These are phyloP conservation scores for Cyclotella cryptica DNA, from an alignment of 108 stramenopile genomes.

Conservation along the genomic window DNA sequence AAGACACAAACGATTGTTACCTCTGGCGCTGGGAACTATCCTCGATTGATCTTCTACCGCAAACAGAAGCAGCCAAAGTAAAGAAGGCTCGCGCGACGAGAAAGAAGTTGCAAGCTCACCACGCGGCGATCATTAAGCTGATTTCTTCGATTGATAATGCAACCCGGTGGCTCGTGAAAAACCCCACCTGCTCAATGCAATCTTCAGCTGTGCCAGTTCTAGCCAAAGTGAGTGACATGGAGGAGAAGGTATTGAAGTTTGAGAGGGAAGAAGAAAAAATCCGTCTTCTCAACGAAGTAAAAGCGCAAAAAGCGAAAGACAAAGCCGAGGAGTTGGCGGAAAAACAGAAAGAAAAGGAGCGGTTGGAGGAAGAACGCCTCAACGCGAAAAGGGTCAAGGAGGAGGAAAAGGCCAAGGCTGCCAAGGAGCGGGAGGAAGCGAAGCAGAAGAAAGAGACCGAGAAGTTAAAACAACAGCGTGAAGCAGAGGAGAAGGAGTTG, in stretches of 20 bases:
- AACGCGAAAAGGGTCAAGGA: slow-evolving; percentile 53
- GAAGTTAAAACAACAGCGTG: slow-evolving; percentile 7
- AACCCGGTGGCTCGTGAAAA: slow-evolving; percentile 33
- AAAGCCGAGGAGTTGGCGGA: slow-evolving; percentile 51
- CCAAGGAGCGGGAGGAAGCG: slow-evolving; percentile 50
- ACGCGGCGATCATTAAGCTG: slow-evolving; percentile 60
- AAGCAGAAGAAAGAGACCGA: slow-evolving; percentile 40
- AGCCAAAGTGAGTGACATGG: slow-evolving; percentile 70
- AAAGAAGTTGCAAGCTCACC: slow-evolving; percentile 61
- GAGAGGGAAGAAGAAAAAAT: slow-evolving; percentile 80
- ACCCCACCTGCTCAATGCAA: slow-evolving; percentile 14
- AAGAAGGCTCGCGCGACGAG: slow-evolving; percentile 69
- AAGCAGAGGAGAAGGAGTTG: slow-evolving; percentile 52
- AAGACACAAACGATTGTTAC: slow-evolving; percentile 46
- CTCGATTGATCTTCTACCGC: slow-evolving; percentile 65
- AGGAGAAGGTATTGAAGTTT: slow-evolving; percentile 83
- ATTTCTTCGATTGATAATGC: slow-evolving; percentile 60
- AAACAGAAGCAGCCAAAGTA: slow-evolving; percentile 46
- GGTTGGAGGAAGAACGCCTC: slow-evolving; percentile 30
- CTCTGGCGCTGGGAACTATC: slow-evolving; percentile 87
- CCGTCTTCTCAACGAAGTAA: slow-evolving; percentile 60
- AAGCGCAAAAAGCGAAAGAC: slow-evolving; percentile 30
- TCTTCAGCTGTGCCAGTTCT: slow-evolving; percentile 26
- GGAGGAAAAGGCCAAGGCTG: slow-evolving; percentile 53
- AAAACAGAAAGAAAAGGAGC: slow-evolving; percentile 38